A percentile compares a stretch with the other conserved stretches of the same genome.
These are phyloP conservation scores for Boletus fagicola DNA, from an alignment of 768 basidiomycete species.

Conservation along the genomic window DNA sequence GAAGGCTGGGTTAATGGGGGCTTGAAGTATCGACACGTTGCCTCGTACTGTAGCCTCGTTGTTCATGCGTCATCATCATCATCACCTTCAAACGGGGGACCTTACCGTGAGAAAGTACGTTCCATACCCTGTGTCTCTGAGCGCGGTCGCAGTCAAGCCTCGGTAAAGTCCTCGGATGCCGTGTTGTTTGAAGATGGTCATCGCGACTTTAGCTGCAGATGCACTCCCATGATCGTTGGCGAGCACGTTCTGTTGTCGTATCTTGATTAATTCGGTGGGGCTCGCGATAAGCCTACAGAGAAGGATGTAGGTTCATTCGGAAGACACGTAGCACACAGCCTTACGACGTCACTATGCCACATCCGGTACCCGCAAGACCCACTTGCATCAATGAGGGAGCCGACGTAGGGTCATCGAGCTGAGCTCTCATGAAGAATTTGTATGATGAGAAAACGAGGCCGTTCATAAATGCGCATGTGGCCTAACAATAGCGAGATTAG, in stretches of 20 bases:
- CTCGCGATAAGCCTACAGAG: conserved; percentile 63
- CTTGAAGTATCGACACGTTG: conserved; percentile 51
- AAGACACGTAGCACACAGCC: conserved; percentile 26
- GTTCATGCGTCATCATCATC: conserved; percentile 5
- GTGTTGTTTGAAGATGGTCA: conserved; percentile 49
- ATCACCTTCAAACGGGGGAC: background rate
- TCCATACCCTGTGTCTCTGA: conserved; percentile 81
- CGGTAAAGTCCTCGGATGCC: conserved; percentile 74
- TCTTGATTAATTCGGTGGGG: conserved; percentile 87
- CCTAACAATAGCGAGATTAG: conserved; percentile 36
- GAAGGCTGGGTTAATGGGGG: conserved; percentile 9
- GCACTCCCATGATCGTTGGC: conserved; percentile 32
- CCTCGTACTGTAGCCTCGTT: conserved; percentile 53
- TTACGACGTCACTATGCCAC: conserved; percentile 78
- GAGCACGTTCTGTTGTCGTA: conserved; percentile 67
- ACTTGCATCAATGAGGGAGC: conserved; percentile 72
- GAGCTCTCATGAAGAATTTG: conserved; percentile 69
- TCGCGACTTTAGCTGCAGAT: conserved; percentile 52
- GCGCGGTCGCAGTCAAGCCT: conserved; percentile 67
- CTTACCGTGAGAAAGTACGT: conserved; percentile 79
- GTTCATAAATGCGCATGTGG: conserved; percentile 73
- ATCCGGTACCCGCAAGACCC: conserved; percentile 73
- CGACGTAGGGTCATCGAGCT: conserved; percentile 45
- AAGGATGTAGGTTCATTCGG: background rate
- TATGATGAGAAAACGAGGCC: conserved; percentile 87